These are phyloP conservation scores for Colletotrichum gigasporum DNA, from an alignment of 2,329 filamentous ascomycete genomes.

Conservation along the genomic window DNA sequence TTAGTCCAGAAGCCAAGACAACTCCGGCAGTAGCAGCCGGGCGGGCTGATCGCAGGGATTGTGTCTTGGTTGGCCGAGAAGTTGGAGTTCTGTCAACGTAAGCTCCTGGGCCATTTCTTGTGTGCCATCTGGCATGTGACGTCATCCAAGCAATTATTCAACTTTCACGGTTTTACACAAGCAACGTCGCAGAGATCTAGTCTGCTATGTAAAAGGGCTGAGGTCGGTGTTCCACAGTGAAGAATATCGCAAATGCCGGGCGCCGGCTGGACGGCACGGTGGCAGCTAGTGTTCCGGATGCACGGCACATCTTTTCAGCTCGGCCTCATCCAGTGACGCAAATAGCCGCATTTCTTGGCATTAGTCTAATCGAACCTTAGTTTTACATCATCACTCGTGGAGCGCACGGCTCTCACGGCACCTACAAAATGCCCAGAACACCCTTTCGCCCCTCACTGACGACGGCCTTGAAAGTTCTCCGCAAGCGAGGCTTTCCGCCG, in stretches of 20 bases:
- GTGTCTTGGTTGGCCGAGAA: too few relatives aligned
- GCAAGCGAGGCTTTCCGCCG: background rate
- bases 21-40: too few relatives aligned
- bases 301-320: background rate
- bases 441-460: background rate
- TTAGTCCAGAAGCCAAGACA: too few relatives aligned
- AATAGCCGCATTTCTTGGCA: background rate
- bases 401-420: conserved; percentile 1
- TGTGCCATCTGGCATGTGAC: too few relatives aligned
- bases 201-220: too few relatives aligned
- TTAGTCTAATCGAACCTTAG: background rate
- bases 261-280: background rate
- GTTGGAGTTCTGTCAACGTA: too few relatives aligned
- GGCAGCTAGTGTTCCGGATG: background rate
- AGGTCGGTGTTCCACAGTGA: too few relatives aligned
- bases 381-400: background rate
- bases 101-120: too few relatives aligned
- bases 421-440: background rate
- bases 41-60: too few relatives aligned
- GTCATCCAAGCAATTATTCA: too few relatives aligned
- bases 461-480: background rate
- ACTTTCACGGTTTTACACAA: too few relatives aligned
- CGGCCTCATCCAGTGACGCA: background rate
- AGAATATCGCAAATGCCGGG: background rate
- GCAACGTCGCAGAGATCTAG: too few relatives aligned